phyloP scores from a whole-genome alignment of 2,329 filamentous ascomycete species.

The Penicillium sp. region DNA sequence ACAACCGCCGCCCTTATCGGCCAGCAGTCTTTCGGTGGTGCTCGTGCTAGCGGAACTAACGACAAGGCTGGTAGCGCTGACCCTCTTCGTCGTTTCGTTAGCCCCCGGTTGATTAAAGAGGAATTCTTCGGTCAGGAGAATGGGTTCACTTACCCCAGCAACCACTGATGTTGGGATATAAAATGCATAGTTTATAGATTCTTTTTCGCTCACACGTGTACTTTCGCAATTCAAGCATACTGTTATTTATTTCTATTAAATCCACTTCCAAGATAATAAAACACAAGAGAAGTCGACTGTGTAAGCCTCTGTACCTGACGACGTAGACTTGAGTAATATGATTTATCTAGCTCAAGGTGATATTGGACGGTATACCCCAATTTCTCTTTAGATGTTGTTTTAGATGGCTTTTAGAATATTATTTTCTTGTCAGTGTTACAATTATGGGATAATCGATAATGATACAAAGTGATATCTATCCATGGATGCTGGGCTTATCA shows the following conservation, averaged over 20 bases:
- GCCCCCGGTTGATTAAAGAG: constrained; percentile 66
- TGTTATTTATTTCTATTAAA: neutral
- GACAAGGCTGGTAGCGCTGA: constrained; percentile 67
- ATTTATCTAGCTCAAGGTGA: neutral
- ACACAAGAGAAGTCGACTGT: too few relatives aligned
- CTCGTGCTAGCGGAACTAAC: constrained; percentile 68
- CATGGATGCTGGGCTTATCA: neutral
- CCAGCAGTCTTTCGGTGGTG: constrained; percentile 69
- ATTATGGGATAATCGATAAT: neutral
- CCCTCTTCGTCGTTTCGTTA: constrained; percentile 62
- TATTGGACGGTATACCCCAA: neutral
- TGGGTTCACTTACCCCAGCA: constrained; percentile 66
- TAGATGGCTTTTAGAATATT: too few relatives aligned
- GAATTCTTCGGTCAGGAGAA: constrained; percentile 62
- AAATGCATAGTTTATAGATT: neutral
- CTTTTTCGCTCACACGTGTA: neutral
- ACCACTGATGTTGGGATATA: constrained; percentile 33
- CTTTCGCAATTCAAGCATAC: neutral
- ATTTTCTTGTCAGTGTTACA: neutral
- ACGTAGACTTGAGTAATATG: neutral
- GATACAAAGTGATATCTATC: neutral
- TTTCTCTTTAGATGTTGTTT: neutral
- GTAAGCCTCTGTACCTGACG: neutral
- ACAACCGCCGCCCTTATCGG: constrained; percentile 69
- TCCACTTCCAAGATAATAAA: neutral